A percentile compares a stretch with the other conserved stretches of the same genome.
These are phyloP conservation scores for Zygnema cylindricum DNA, from an alignment of 139 green algal species.

Conservation along the genomic window DNA sequence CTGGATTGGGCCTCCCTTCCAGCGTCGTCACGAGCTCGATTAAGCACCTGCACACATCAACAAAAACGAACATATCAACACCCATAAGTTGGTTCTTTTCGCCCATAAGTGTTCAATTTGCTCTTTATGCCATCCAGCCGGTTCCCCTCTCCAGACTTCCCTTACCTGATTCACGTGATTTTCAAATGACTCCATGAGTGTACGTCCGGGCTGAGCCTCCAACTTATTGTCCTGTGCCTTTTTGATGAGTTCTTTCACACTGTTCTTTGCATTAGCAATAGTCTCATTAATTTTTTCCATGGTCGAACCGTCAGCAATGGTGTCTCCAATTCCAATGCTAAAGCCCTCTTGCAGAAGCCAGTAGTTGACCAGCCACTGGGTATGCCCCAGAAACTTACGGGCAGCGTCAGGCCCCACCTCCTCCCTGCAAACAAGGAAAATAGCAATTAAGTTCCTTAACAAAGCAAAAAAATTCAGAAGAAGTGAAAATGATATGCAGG, in stretches of 20 bases:
- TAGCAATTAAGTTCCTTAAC: no score
- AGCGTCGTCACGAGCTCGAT: slow-evolving; percentile 93
- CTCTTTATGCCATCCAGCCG: no score
- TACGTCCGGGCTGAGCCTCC: slow-evolving; percentile 88
- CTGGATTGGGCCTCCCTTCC: slow-evolving; percentile 87
- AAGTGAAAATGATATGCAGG: not conserved
- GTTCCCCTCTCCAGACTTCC: no score
- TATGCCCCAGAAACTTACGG: slow-evolving; percentile 79
- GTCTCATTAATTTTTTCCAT: slow-evolving; percentile 92
- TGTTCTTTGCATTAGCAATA: slow-evolving; percentile 76
- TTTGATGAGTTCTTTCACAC: slow-evolving; percentile 71
- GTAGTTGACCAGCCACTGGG: slow-evolving; percentile 91
- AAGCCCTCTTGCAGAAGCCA: slow-evolving; percentile 95
- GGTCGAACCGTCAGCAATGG: slow-evolving; percentile 89
- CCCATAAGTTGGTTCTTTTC: no score
- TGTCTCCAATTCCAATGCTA: slow-evolving; percentile 96
- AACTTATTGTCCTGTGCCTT: slow-evolving; percentile 85
- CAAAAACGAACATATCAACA: no score
- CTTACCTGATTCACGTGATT: slow-evolving; percentile 78
- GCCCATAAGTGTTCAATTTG: no score
- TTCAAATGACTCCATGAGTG: slow-evolving; percentile 94
- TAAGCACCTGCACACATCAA: slow-evolving; percentile 75
- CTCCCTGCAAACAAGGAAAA: slow-evolving; percentile 44
- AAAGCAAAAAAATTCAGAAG: not conserved
- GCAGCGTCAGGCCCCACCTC: slow-evolving; percentile 89